These are phyloP conservation scores for Silene vulgaris DNA, from an alignment of 179 eudicot genomes.

Conservation along the genomic window DNA sequence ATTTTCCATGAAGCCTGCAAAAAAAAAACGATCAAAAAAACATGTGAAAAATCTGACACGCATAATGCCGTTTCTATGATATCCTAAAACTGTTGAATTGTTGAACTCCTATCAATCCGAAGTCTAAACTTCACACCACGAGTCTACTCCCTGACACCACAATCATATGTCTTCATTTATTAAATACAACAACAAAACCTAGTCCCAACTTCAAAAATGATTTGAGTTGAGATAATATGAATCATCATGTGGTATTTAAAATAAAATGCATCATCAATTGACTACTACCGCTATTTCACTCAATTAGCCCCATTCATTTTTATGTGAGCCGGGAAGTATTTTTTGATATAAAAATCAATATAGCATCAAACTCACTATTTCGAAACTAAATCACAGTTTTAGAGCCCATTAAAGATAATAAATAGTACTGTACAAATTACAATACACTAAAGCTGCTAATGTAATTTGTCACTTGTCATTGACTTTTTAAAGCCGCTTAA, in stretches of 20 bases:
- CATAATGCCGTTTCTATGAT: neutral
- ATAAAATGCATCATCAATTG: neutral
- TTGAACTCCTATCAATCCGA: neutral
- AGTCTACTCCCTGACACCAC: constrained; percentile 4
- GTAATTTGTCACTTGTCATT: no score
- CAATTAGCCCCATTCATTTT: no score
- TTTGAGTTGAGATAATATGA: neutral
- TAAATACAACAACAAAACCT: neutral
- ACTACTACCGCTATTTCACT: neutral
- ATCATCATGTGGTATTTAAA: neutral
- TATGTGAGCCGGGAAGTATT: no score
- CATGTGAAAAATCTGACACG: neutral
- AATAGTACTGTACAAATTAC: neutral
- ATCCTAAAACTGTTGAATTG: neutral
- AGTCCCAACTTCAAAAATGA: neutral
- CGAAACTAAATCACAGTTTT: neutral
- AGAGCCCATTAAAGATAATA: constrained; percentile 2
- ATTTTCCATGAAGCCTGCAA: constrained; percentile 95
- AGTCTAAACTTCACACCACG: neutral
- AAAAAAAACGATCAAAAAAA: neutral
- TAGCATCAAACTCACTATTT: neutral
- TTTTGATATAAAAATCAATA: no score
- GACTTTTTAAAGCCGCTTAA: no score
- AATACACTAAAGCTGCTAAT: no score
- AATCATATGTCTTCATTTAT: neutral